Evolutionary conservation across 805 yeast genomes (phyloP).

Genomic region (Yamadazyma ubonensis): DNA sequence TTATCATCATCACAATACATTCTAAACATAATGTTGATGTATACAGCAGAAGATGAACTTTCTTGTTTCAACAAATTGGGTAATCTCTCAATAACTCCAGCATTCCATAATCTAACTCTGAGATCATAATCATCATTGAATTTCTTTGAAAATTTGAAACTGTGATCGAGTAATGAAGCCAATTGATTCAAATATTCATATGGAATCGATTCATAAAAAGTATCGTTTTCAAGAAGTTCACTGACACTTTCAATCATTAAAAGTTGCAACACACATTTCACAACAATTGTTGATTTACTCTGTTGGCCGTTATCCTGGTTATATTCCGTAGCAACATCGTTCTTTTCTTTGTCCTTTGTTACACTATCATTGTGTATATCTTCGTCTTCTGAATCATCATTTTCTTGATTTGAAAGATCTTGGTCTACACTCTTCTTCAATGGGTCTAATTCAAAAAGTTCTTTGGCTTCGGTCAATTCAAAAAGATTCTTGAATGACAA

Average conservation of each 20-base stretch:
- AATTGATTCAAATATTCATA: slow-evolving; percentile 59
- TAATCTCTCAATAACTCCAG: slow-evolving; percentile 86
- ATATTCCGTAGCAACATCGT: slow-evolving; percentile 11
- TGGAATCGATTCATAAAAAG: slow-evolving; percentile 69
- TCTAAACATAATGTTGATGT: slow-evolving; percentile 74
- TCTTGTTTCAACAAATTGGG: slow-evolving; percentile 94
- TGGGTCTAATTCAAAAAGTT: slow-evolving; percentile 68
- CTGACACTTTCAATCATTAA: slow-evolving; percentile 83
- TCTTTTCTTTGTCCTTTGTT: slow-evolving; percentile 25
- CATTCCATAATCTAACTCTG: slow-evolving; percentile 85
- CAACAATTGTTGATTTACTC: slow-evolving; percentile 75
- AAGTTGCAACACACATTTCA: slow-evolving; percentile 87
- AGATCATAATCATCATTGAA: slow-evolving; percentile 89
- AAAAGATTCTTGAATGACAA: slow-evolving; percentile 68
- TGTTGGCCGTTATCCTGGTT: slow-evolving; percentile 37
- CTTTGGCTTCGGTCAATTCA: slow-evolving; percentile 80
- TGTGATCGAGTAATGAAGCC: slow-evolving; percentile 57
- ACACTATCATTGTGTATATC: slow-evolving; percentile 27
- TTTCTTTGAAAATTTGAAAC: slow-evolving; percentile 79
- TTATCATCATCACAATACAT: slow-evolving; percentile 68
- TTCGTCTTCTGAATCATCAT: background rate
- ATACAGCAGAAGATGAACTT: slow-evolving; percentile 84
- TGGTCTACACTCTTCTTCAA: slow-evolving; percentile 16
- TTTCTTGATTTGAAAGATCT: background rate
- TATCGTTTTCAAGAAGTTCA: slow-evolving; percentile 71